A percentile compares a stretch with the other conserved stretches of the same genome.
Conservation (phyloP, 73 alveolate species). For the Symbiodinium natans region DNA sequence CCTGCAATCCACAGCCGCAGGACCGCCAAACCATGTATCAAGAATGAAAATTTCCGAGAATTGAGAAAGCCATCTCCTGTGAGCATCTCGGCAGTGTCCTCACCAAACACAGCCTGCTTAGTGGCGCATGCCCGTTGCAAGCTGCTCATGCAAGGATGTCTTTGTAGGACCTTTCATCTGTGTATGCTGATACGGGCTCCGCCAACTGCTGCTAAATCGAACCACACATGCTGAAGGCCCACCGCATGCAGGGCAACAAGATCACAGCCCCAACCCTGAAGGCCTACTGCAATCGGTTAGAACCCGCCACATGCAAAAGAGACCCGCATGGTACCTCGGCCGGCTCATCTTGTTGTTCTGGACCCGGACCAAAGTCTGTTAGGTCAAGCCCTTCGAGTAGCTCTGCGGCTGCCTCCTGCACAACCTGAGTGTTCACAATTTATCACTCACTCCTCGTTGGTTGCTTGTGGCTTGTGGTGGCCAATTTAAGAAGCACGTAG, state of each 20-base stretch:
- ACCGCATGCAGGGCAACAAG: background rate
- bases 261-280: background rate
- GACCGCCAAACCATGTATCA: too few relatives aligned
- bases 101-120: too few relatives aligned
- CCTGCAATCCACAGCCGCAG: too few relatives aligned
- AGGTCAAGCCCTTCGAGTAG: conserved; percentile 37
- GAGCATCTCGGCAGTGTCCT: background rate
- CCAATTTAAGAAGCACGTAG: too few relatives aligned
- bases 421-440: background rate
- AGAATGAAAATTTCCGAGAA: too few relatives aligned
- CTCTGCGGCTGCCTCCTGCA: conserved; percentile 70
- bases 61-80: background rate
- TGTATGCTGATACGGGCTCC: too few relatives aligned
- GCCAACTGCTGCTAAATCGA: background rate
- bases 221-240: background rate
- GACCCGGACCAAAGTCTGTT: background rate
- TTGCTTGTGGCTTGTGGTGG: too few relatives aligned
- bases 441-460: too few relatives aligned
- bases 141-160: too few relatives aligned
- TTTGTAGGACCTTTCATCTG: too few relatives aligned
- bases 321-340: background rate
- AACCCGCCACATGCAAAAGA: background rate
- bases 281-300: background rate
- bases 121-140: too few relatives aligned
- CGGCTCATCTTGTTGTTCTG: background rate